Evolutionary conservation across 2,329 filamentous ascomycete species (phyloP).

Genomic region (Ascochyta lentis): DNA sequence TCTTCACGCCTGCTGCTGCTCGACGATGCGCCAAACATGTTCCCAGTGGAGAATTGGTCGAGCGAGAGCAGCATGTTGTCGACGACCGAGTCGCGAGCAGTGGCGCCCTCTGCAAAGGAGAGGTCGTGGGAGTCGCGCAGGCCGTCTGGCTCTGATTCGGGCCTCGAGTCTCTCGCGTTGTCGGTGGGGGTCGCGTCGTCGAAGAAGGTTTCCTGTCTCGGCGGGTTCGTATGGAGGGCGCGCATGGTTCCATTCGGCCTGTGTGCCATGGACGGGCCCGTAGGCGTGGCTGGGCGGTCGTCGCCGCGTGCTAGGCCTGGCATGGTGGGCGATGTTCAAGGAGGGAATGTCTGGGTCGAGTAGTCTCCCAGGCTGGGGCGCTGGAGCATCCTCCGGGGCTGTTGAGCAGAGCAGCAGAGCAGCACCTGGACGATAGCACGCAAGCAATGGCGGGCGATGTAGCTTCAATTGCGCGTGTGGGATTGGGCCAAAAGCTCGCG

Average conservation of each 20-base stretch:
- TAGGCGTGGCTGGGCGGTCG: constrained; percentile 41
- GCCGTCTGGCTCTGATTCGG: constrained; percentile 24
- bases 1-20: constrained; percentile 23
- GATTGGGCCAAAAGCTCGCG: constrained; percentile 4
- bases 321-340: constrained; percentile 26
- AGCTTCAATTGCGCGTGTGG: background rate
- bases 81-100: constrained; percentile 80
- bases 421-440: background rate
- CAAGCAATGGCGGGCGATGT: background rate
- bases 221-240: constrained; percentile 39
- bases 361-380: constrained; percentile 23
- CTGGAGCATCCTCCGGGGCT: constrained; percentile 40
- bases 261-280: constrained; percentile 31
- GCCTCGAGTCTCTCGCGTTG: constrained; percentile 20
- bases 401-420: constrained; percentile 18
- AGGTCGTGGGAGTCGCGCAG: constrained; percentile 79
- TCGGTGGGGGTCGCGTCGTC: constrained; percentile 48
- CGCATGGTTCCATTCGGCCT: constrained; percentile 35
- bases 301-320: constrained; percentile 31
- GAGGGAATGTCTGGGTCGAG: constrained; percentile 27
- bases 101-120: constrained; percentile 76
- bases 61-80: constrained; percentile 95
- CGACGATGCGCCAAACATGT: constrained; percentile 25
- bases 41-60: constrained; percentile 64
- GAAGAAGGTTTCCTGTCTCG: constrained; percentile 44